A percentile compares a stretch with the other conserved stretches of the same genome.
These are phyloP conservation scores for Straminergon stramineum DNA, from an alignment of 225 moss, liverwort and hornwort genomes.

Conservation along the genomic window DNA sequence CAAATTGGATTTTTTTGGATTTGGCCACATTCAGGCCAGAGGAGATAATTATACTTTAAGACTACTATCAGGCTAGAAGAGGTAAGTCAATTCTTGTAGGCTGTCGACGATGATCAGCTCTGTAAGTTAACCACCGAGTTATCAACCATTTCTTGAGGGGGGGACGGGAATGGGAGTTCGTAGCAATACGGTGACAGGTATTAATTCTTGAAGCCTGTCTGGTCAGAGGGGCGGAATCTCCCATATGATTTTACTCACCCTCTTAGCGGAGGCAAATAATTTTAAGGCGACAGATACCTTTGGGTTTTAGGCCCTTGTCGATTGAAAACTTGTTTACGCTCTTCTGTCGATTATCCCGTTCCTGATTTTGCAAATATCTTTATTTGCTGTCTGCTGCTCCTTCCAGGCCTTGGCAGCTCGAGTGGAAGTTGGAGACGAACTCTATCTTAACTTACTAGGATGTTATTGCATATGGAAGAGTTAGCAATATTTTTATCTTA, in stretches of 20 bases:
- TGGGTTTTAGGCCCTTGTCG: background rate
- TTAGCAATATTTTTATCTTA: background rate
- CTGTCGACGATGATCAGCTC: constrained; percentile 9
- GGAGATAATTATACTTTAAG: background rate
- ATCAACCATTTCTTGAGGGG: background rate
- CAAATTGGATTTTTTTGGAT: constrained; percentile 7
- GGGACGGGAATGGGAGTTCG: background rate
- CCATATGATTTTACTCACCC: background rate
- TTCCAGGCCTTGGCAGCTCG: background rate
- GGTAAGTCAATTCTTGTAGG: background rate
- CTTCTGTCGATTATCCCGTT: background rate
- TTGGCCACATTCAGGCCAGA: constrained; percentile 7
- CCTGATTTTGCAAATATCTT: background rate
- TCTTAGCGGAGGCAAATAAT: constrained; percentile 2
- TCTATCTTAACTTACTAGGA: background rate
- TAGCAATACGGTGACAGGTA: background rate
- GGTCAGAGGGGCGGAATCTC: constrained; percentile 11
- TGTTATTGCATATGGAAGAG: background rate
- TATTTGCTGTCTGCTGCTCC: background rate
- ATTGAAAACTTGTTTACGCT: background rate
- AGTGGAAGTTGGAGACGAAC: background rate
- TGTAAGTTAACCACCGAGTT: background rate
- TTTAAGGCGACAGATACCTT: background rate
- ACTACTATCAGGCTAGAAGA: background rate
- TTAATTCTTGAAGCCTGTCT: background rate